These are phyloP conservation scores for Serendipita sp. DNA, from an alignment of 1,284 basidiomycete species.

Conservation along the genomic window DNA sequence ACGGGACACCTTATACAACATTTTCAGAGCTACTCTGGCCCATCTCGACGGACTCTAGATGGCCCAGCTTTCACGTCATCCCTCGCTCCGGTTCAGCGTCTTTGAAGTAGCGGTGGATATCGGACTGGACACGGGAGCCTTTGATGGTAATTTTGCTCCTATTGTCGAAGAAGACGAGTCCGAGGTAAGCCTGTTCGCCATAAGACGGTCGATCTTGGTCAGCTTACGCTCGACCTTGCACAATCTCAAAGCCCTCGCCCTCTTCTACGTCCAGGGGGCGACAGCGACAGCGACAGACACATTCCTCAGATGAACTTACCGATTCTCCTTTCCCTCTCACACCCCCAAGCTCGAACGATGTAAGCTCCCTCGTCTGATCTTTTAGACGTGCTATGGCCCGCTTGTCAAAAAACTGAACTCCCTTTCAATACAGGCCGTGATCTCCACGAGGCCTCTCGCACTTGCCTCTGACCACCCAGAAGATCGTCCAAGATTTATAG, in stretches of 20 bases:
- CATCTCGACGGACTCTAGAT: neutral
- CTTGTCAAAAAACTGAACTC: neutral
- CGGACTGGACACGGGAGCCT: neutral
- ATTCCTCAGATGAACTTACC: neutral
- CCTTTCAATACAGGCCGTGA: neutral
- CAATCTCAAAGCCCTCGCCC: neutral
- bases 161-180: neutral
- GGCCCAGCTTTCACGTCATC: neutral
- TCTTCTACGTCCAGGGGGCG: neutral
- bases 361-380: neutral
- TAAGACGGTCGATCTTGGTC: neutral
- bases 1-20: too few relatives aligned
- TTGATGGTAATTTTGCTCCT: slow-evolving; percentile 3
- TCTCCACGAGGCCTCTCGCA: neutral
- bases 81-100: slow-evolving; percentile 5
- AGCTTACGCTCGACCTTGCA: neutral
- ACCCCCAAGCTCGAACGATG: neutral
- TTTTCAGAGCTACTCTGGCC: too few relatives aligned
- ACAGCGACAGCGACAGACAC: slow-evolving; percentile 1
- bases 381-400: neutral
- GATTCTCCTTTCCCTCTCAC: slow-evolving; percentile 1
- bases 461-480: neutral
- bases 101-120: neutral
- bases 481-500: slow-evolving; percentile 3
- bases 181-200: neutral